Evolutionary conservation across 1,284 basidiomycete species (phyloP).

Genomic region (Ustilago shanxiensis): DNA sequence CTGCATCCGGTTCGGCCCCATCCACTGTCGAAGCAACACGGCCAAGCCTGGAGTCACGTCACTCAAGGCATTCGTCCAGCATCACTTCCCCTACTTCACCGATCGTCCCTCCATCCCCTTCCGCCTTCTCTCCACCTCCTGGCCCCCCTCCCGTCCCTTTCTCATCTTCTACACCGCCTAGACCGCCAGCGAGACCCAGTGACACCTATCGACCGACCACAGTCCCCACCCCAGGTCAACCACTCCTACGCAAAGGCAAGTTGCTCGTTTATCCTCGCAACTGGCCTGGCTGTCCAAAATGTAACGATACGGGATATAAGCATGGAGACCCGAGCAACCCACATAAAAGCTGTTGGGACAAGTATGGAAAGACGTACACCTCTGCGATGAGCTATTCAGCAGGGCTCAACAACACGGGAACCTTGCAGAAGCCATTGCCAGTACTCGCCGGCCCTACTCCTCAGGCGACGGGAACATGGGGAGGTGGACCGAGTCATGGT

Average conservation of each 20-base stretch:
- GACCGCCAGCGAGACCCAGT: constrained; percentile 11
- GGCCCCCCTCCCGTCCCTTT: constrained; percentile 17
- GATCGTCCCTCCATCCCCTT: constrained; percentile 8
- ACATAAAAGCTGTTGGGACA: constrained; percentile 53
- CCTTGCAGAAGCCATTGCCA: constrained; percentile 49
- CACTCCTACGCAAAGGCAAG: constrained; percentile 49
- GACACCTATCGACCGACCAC: constrained; percentile 46
- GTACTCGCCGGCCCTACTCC: constrained; percentile 12
- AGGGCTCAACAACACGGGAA: constrained; percentile 27
- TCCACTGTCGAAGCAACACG: constrained; percentile 8
- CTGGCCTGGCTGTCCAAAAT: constrained; percentile 53
- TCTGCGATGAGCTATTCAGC: constrained; percentile 47
- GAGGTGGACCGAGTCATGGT: constrained; percentile 35
- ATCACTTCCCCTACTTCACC: constrained; percentile 11
- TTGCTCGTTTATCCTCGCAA: constrained; percentile 49
- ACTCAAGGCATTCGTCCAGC: constrained; percentile 32
- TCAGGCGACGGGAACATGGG: not conserved
- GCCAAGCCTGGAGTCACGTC: constrained; percentile 36
- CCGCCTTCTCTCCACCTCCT: constrained; percentile 24
- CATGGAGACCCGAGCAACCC: constrained; percentile 53
- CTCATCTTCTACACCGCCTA: constrained; percentile 12
- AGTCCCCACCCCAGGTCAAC: constrained; percentile 49
- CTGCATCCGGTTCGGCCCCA: constrained; percentile 7
- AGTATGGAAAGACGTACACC: constrained; percentile 49
- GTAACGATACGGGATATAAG: constrained; percentile 55